Evolutionary conservation across 805 yeast genomes (phyloP), one percentile per base, ranked within the genome.

Genomic region (Candida xyloterini): DNA sequence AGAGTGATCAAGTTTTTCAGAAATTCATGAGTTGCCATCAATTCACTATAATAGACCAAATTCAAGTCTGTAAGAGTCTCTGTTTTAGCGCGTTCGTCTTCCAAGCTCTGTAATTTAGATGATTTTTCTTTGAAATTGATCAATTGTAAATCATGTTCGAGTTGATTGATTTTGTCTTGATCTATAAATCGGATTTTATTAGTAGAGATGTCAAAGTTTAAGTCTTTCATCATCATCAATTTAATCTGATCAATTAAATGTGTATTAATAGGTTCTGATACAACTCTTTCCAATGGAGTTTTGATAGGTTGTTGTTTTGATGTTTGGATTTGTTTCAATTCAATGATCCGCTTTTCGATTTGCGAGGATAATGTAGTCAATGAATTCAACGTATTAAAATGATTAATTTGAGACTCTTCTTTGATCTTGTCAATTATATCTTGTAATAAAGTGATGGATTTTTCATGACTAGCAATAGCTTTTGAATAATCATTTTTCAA

Each of bases 401-500:
- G 53, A 31, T 49, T 52, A 2, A 33, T 33, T 13, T 32, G 32
- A 5, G 42, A 26, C 18, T 46, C 47, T 13, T 38, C 22, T 22
- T 35, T 20, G 7, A 53, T 26, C 10, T 39, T 40, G 10, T 35
- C 44, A 7, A 51, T 47, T 18, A 56, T 36, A 9, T 57, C 47
- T 6, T 51, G 50, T 35, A 73, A 62, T 37, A 55, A 40, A 1
- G 48, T 52, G 5, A 70, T 53, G 0, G 78, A 71, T 14, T 62
- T 55, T 7, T 46, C 43, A 48, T 73, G 76, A 8, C 58, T 48
- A 4, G 50, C 43, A 5, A 70, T 60, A 0, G 81, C 76, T 16
- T 62, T 62, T 6, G 53, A 48, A 25, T 64, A 65, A 30, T 75
- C 73, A 7, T 70, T 71, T 31, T 66, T 63, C 22, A 66, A 44